Conservation (phyloP, 2,329 filamentous ascomycete genomes). For the Pyricularia grisea region DNA sequence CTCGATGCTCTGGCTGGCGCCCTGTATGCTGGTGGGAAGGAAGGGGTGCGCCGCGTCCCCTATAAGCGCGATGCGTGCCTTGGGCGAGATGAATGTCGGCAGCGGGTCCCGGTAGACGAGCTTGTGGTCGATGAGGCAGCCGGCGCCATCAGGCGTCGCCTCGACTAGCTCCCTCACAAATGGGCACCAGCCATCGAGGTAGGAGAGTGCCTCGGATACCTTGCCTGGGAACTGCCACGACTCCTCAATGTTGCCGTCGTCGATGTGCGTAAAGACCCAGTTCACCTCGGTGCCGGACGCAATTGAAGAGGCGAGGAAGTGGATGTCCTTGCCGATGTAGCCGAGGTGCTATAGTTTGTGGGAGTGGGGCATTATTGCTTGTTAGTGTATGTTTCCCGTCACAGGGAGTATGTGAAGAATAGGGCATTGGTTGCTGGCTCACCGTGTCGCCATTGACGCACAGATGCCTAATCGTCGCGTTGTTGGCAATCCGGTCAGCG, state of each 20-base stretch:
- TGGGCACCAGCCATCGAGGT: slow-evolving; percentile 30
- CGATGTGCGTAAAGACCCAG: slow-evolving; percentile 41
- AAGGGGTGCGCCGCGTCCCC: slow-evolving; percentile 31
- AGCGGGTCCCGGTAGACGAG: slow-evolving; percentile 18
- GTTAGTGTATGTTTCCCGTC: not conserved
- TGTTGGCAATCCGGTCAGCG: slow-evolving; percentile 31
- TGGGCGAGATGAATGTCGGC: slow-evolving; percentile 21
- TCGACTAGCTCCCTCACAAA: slow-evolving; percentile 29
- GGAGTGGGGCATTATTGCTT: not conserved
- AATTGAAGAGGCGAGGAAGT: slow-evolving; percentile 41
- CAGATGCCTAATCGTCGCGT: slow-evolving; percentile 33
- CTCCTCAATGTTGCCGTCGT: slow-evolving; percentile 35
- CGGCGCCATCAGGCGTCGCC: slow-evolving; percentile 15
- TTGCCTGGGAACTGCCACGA: slow-evolving; percentile 34
- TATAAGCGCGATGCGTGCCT: slow-evolving; percentile 23
- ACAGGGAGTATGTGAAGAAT: too few species aligned
- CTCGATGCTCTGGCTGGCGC: slow-evolving; percentile 29
- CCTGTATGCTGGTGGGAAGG: slow-evolving; percentile 26
- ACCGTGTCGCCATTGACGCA: slow-evolving; percentile 34
- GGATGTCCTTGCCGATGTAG: slow-evolving; percentile 41
- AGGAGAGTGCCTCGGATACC: slow-evolving; percentile 30
- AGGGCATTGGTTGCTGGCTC: not conserved
- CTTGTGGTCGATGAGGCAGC: slow-evolving; percentile 25
- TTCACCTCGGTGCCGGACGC: slow-evolving; percentile 41
- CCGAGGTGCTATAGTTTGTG: slow-evolving; percentile 26